These are phyloP conservation scores for Phanerodontia chrysosporium DNA, from an alignment of 768 basidiomycete species.

Conservation along the genomic window DNA sequence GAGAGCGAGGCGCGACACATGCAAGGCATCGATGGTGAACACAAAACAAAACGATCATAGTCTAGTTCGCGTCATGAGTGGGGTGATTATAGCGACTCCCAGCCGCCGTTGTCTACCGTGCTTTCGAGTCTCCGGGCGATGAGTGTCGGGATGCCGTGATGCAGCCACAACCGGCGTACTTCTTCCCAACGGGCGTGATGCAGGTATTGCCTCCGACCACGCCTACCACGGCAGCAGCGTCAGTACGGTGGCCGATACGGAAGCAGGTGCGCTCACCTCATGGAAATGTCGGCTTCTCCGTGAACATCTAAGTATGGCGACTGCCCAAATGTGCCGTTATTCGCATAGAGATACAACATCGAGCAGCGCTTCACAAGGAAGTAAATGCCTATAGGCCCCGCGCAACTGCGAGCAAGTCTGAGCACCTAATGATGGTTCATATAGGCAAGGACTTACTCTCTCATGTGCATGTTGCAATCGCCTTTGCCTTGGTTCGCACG, in stretches of 20 bases:
- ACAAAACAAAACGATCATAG: background rate
- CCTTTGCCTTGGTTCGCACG: conserved; percentile 62
- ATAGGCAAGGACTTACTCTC: conserved; percentile 63
- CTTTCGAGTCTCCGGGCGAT: conserved; percentile 88
- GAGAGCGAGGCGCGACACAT: background rate
- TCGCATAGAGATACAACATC: conserved; percentile 83
- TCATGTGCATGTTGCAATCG: conserved; percentile 93
- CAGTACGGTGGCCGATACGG: background rate
- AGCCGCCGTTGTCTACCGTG: conserved; percentile 86
- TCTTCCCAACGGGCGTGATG: conserved; percentile 89
- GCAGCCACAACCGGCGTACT: conserved; percentile 85
- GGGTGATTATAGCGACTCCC: conserved; percentile 74
- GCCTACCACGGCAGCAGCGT: conserved; percentile 38
- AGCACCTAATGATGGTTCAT: background rate
- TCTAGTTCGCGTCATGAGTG: background rate
- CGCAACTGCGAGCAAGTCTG: conserved; percentile 55
- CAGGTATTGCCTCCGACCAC: conserved; percentile 84
- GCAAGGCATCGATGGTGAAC: background rate
- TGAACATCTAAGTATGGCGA: conserved; percentile 94
- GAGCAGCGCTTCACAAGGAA: conserved; percentile 91
- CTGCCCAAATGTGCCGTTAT: conserved; percentile 81
- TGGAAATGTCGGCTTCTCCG: conserved; percentile 88
- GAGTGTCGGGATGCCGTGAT: conserved; percentile 83
- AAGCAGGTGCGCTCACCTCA: conserved; percentile 61
- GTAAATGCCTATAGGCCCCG: conserved; percentile 83